Conservation (phyloP, 371 early-diverging fungal genomes). For the Rozella allomycis region DNA sequence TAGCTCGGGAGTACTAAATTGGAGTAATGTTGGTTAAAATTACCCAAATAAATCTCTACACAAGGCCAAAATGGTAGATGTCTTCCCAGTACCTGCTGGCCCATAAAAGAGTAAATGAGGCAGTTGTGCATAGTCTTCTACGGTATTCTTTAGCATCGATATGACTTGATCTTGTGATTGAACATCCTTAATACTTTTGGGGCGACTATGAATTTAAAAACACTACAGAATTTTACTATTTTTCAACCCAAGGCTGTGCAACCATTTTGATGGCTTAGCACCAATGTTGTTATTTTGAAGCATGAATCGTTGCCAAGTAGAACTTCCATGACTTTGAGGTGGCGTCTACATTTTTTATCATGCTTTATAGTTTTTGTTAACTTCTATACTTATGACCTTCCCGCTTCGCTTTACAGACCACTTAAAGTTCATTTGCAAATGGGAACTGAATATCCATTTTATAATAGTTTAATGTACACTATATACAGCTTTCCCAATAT, state of each 20-base stretch:
- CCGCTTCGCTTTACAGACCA: no score
- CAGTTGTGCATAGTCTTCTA: slow-evolving; percentile 37
- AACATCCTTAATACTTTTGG: slow-evolving; percentile 61
- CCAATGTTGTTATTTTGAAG: no score
- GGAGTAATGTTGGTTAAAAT: slow-evolving; percentile 1
- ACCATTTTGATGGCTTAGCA: no score
- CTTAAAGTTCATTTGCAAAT: no score
- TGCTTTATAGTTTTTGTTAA: no score
- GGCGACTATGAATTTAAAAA: slow-evolving; percentile 24
- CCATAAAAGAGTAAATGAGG: slow-evolving; percentile 98
- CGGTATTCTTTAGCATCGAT: slow-evolving; percentile 52
- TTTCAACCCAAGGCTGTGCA: neutral
- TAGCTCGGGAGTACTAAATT: slow-evolving; percentile 37
- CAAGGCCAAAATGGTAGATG: slow-evolving; percentile 85
- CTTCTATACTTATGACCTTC: no score
- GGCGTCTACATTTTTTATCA: no score
- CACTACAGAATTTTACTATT: neutral
- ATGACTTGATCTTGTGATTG: slow-evolving; percentile 76
- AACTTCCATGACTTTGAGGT: no score
- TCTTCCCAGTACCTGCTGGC: slow-evolving; percentile 98
- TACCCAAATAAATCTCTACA: slow-evolving; percentile 75
- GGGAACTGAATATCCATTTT: no score
- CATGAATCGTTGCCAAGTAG: no score
- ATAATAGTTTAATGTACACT: no score
- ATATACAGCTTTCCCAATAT: no score